Conservation (phyloP, 2,329 filamentous ascomycete genomes). For the Didymella segeticola region DNA sequence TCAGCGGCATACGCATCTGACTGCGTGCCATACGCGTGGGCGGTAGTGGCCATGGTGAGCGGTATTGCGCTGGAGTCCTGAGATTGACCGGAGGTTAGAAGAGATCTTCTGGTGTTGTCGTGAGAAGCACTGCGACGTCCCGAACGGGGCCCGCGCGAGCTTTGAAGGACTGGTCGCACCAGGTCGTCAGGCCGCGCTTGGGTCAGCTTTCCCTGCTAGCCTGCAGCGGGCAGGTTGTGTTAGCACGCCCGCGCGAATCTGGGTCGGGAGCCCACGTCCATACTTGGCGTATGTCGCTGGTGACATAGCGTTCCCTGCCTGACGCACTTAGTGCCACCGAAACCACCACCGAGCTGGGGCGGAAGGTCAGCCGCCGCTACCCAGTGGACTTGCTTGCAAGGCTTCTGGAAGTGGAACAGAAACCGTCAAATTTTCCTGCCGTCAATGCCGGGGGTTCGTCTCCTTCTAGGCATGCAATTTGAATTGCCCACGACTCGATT, state of each 20-base stretch:
- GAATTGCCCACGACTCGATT: conserved; percentile 1
- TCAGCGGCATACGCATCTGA: conserved; percentile 45
- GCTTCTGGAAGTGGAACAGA: conserved; percentile 27
- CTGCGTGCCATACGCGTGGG: conserved; percentile 38
- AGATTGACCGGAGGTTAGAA: conserved; percentile 17
- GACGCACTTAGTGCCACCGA: conserved; percentile 17
- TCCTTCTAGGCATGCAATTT: conserved; percentile 2
- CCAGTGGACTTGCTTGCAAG: conserved; percentile 7
- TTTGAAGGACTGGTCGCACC: conserved; percentile 41
- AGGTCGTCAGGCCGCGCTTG: conserved; percentile 34
- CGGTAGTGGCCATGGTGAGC: conserved; percentile 32
- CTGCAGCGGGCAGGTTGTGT: conserved; percentile 24
- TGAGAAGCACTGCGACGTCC: conserved; percentile 25
- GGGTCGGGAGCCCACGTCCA: conserved; percentile 22
- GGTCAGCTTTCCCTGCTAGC: conserved; percentile 30
- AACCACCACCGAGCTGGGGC: conserved; percentile 23
- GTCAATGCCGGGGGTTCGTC: conserved; percentile 7
- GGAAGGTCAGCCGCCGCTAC: conserved; percentile 11
- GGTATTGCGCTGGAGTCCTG: conserved; percentile 16
- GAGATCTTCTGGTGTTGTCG: conserved; percentile 24
- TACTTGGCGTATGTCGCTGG: conserved; percentile 26
- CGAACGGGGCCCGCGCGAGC: conserved; percentile 27
- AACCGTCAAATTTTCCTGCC: conserved; percentile 16
- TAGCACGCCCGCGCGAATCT: conserved; percentile 30
- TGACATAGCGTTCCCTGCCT: conserved; percentile 19